Evolutionary conservation across 352 stramenopile species (phyloP).

Genomic region (Globisporangium cylindrosporum): DNA sequence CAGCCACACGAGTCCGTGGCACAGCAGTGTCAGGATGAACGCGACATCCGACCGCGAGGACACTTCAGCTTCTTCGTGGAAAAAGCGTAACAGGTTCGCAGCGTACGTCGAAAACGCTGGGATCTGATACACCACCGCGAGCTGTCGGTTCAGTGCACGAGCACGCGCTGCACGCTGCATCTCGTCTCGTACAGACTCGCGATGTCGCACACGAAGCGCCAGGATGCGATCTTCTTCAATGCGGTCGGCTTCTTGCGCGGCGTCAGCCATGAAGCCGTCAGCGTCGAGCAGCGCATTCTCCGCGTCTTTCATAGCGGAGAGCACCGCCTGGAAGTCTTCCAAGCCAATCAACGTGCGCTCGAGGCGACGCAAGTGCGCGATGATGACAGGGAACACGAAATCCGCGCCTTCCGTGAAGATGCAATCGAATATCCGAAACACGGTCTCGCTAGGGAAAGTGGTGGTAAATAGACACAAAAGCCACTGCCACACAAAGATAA

Average conservation of each 20-base stretch:
- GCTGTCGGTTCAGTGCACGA: constrained; percentile 61
- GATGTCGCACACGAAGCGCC: constrained; percentile 48
- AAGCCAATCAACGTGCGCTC: constrained; percentile 46
- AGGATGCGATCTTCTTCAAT: constrained; percentile 39
- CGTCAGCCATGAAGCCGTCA: constrained; percentile 55
- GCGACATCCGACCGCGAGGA: constrained; percentile 71
- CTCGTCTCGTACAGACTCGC: constrained; percentile 57
- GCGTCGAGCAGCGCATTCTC: constrained; percentile 65
- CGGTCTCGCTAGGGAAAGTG: constrained; percentile 84
- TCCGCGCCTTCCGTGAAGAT: constrained; percentile 80
- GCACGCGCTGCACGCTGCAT: constrained; percentile 65
- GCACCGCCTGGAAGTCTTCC: constrained; percentile 65
- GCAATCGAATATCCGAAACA: constrained; percentile 86
- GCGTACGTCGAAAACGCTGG: constrained; percentile 72
- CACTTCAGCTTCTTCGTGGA: constrained; percentile 71
- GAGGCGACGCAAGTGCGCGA: constrained; percentile 69
- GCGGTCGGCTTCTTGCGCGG: constrained; percentile 38
- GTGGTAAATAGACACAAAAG: constrained; percentile 90
- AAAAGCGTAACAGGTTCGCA: constrained; percentile 63
- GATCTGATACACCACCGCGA: constrained; percentile 73
- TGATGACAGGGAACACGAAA: constrained; percentile 82
- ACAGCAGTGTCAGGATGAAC: constrained; percentile 76
- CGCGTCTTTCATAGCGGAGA: constrained; percentile 70
- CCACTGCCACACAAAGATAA: constrained; percentile 46
- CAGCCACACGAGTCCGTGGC: constrained; percentile 78